These are phyloP conservation scores for Bipolaris sorokiniana DNA, from an alignment of 2,329 filamentous ascomycete genomes.

Conservation along the genomic window DNA sequence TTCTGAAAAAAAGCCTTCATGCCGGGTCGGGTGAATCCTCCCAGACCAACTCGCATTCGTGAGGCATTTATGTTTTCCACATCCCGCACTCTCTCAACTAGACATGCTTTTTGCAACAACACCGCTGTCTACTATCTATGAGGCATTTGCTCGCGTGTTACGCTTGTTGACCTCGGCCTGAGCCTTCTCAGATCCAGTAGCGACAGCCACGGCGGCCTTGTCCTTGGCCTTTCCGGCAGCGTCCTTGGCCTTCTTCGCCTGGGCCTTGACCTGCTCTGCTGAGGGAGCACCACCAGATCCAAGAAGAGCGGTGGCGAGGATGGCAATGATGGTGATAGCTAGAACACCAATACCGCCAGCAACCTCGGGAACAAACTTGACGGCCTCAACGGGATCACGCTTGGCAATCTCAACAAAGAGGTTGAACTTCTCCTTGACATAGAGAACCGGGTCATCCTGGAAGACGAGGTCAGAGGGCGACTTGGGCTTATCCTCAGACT, in stretches of 20 bases:
- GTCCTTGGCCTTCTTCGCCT: slow-evolving; percentile 78
- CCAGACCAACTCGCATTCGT: slow-evolving; percentile 20
- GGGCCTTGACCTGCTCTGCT: slow-evolving; percentile 71
- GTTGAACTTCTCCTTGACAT: slow-evolving; percentile 89
- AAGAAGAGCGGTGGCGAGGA: slow-evolving; percentile 72
- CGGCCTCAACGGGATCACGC: slow-evolving; percentile 80
- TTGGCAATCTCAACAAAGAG: slow-evolving; percentile 86
- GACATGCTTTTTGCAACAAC: not conserved
- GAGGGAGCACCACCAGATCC: slow-evolving; percentile 68
- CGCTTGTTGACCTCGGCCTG: slow-evolving; percentile 73
- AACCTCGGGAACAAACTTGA: slow-evolving; percentile 90
- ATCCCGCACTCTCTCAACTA: not conserved
- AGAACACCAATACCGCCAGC: slow-evolving; percentile 78
- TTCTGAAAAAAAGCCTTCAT: slow-evolving; percentile 26
- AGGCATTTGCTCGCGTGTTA: slow-evolving; percentile 49
- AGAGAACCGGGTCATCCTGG: slow-evolving; percentile 85
- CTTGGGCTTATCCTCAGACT: slow-evolving; percentile 68
- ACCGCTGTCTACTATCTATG: slow-evolving; percentile 21
- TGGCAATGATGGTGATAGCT: slow-evolving; percentile 70
- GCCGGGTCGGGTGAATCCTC: slow-evolving; percentile 15
- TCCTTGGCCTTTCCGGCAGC: slow-evolving; percentile 68
- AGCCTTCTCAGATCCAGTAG: slow-evolving; percentile 72
- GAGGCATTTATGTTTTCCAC: slow-evolving; percentile 13
- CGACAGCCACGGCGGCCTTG: slow-evolving; percentile 70
- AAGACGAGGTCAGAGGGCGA: slow-evolving; percentile 82